A percentile compares a stretch with the other conserved stretches of the same genome.
Conservation (phyloP, 768 basidiomycete genomes). For the Kwoniella dendrophila region DNA sequence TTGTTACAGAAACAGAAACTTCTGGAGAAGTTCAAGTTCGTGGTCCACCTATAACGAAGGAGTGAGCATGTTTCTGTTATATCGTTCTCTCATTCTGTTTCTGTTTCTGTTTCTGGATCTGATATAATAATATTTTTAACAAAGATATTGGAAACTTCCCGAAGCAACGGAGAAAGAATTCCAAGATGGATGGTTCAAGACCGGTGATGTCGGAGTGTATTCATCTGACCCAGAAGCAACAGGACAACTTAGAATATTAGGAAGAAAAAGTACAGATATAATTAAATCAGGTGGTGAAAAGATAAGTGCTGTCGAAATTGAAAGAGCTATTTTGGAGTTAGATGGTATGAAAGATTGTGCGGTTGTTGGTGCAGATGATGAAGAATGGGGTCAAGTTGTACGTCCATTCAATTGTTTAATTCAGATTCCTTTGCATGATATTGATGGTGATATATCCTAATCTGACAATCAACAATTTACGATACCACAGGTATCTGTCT, state of each 20-base stretch:
- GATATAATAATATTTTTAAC: background rate
- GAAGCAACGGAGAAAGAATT: constrained; percentile 45
- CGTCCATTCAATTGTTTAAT: constrained; percentile 15
- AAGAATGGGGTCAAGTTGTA: constrained; percentile 51
- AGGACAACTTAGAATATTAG: constrained; percentile 39
- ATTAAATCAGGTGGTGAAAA: constrained; percentile 53
- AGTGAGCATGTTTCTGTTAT: too few relatives aligned
- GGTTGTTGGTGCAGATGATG: constrained; percentile 47
- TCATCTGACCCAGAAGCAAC: constrained; percentile 25
- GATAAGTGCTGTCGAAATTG: constrained; percentile 49
- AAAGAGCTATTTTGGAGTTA: constrained; percentile 44
- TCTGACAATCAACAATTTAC: background rate
- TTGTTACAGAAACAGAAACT: constrained; percentile 34
- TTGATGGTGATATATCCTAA: background rate
- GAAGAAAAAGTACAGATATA: constrained; percentile 40
- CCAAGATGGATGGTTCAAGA: constrained; percentile 50
- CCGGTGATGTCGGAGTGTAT: constrained; percentile 48
- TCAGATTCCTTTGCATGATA: background rate
- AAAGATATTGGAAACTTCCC: constrained; percentile 40
- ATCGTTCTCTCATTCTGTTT: too few relatives aligned
- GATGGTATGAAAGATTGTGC: constrained; percentile 42
- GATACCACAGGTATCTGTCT: constrained; percentile 25
- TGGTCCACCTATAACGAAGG: constrained; percentile 45
- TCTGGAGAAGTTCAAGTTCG: constrained; percentile 46
- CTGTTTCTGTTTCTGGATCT: too few relatives aligned